phyloP scores from a whole-genome alignment of 805 yeast genomes.

The Zygoascus ofunaensis region DNA sequence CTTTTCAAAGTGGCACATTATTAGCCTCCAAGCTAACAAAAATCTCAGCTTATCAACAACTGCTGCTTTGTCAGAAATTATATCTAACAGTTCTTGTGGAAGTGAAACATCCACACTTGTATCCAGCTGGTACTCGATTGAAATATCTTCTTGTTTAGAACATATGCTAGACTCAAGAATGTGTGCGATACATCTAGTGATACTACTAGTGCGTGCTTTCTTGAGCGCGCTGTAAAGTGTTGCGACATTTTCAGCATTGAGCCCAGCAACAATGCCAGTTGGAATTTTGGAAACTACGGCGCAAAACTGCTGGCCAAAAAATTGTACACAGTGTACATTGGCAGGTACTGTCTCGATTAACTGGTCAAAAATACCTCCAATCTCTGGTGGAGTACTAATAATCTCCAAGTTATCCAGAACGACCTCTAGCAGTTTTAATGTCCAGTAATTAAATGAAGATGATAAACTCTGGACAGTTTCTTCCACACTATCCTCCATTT shows the following conservation, averaged over 20 bases:
- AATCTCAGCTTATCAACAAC: conserved; percentile 20
- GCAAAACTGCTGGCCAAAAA: not conserved
- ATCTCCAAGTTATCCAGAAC: not conserved
- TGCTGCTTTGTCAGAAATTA: conserved; percentile 16
- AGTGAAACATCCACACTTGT: conserved; percentile 1
- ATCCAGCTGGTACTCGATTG: conserved; percentile 34
- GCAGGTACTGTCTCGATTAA: not conserved
- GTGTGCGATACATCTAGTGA: not conserved
- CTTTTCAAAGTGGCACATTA: conserved; percentile 52
- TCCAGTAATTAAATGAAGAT: conserved; percentile 36
- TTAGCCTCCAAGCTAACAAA: conserved; percentile 49
- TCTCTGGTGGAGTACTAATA: not conserved
- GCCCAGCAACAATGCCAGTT: not conserved
- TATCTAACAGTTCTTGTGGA: conserved; percentile 5
- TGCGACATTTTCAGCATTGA: not conserved
- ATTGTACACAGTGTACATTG: not conserved
- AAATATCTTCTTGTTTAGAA: conserved; percentile 9
- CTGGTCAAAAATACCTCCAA: not conserved
- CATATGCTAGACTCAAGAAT: conserved; percentile 2
- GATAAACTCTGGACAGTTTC: not conserved
- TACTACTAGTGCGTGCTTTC: not conserved
- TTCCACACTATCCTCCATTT: not conserved
- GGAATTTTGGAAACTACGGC: not conserved
- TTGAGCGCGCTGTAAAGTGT: not conserved
- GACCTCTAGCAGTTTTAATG: conserved; percentile 26